These are phyloP conservation scores for Apodospora peruviana DNA, from an alignment of 495 filamentous ascomycete species.

Conservation along the genomic window DNA sequence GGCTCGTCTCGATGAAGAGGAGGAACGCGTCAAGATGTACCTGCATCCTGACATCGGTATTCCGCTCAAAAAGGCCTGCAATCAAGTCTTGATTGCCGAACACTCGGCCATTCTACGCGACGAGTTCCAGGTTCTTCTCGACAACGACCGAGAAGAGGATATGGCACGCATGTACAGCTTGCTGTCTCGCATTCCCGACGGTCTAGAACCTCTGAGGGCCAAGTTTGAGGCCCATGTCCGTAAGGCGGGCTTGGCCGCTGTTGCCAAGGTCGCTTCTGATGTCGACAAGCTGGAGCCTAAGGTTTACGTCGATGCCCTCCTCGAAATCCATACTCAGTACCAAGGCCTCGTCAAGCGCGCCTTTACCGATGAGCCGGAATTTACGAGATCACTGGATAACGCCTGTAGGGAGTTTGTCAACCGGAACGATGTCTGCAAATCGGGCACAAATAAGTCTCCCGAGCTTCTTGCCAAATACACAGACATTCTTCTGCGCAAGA, in stretches of 20 bases:
- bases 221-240: conserved; percentile 92
- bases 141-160: conserved; percentile 91
- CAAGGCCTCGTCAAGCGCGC: conserved; percentile 85
- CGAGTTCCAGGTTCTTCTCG: conserved; percentile 92
- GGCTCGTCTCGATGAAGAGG: conserved; percentile 84
- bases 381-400: conserved; percentile 93
- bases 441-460: conserved; percentile 84
- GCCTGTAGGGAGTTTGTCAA: conserved; percentile 98
- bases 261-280: conserved; percentile 85
- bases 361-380: conserved; percentile 93
- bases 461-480: conserved; percentile 94
- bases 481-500: conserved; percentile 91
- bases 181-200: conserved; percentile 83
- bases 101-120: conserved; percentile 81
- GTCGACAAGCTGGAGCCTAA: conserved; percentile 92
- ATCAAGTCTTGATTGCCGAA: conserved; percentile 81
- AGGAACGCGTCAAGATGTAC: conserved; percentile 88
- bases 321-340: conserved; percentile 92
- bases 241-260: conserved; percentile 77
- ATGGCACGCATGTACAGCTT: conserved; percentile 95
- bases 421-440: conserved; percentile 89
- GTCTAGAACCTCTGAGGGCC: conserved; percentile 79
- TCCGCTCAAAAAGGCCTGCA: conserved; percentile 78
- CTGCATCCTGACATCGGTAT: conserved; percentile 82
- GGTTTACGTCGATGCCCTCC: conserved; percentile 88